phyloP scores from a whole-genome alignment of 1,284 basidiomycete genomes.

The Caloboletus inedulis region DNA sequence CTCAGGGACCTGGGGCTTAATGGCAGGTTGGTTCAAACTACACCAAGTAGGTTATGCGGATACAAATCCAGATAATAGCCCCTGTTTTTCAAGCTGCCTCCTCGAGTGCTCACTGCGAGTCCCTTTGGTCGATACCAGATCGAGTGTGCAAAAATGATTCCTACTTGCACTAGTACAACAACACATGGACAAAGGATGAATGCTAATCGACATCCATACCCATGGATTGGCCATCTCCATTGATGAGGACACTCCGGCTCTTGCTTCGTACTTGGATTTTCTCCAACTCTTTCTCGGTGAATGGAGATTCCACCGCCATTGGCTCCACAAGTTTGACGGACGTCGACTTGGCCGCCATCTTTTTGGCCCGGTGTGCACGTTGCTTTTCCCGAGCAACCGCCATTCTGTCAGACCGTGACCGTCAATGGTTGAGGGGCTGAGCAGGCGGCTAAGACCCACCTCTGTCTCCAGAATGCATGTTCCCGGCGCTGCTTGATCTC shows the following conservation, averaged over 20 bases:
- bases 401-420: slow-evolving; percentile 57
- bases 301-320: slow-evolving; percentile 43
- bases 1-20: slow-evolving; percentile 3
- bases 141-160: background rate
- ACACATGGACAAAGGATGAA: background rate
- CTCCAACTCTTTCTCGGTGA: slow-evolving; percentile 56
- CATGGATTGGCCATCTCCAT: slow-evolving; percentile 76
- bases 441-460: slow-evolving; percentile 45
- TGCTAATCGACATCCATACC: slow-evolving; percentile 74
- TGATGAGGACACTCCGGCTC: slow-evolving; percentile 68
- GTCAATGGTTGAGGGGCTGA: slow-evolving; percentile 1
- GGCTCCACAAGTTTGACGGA: slow-evolving; percentile 75
- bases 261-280: slow-evolving; percentile 79
- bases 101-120: too few relatives aligned
- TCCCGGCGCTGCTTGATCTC: slow-evolving; percentile 93
- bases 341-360: slow-evolving; percentile 52
- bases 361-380: slow-evolving; percentile 65
- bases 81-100: slow-evolving; percentile 10
- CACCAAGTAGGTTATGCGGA: slow-evolving; percentile 1
- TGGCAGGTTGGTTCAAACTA: background rate
- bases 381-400: slow-evolving; percentile 71
- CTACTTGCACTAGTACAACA: background rate
- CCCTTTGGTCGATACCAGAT: too few relatives aligned
- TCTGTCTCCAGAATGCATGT: slow-evolving; percentile 95
- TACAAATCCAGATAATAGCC: slow-evolving; percentile 25